These are phyloP conservation scores for Ophiosphaerella korrae DNA, from an alignment of 2,329 filamentous ascomycete species.

Conservation along the genomic window DNA sequence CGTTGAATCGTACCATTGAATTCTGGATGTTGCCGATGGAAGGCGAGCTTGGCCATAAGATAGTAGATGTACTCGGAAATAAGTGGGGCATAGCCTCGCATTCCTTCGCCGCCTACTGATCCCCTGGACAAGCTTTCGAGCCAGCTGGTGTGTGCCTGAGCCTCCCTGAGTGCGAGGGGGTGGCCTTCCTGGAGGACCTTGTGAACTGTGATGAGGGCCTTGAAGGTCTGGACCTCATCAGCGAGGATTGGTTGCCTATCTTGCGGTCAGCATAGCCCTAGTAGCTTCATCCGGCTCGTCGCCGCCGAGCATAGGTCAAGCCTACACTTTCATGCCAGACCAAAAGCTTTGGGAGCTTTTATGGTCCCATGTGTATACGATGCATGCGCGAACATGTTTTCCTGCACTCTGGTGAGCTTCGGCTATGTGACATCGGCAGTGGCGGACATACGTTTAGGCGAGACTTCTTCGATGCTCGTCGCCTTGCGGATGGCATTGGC, in stretches of 20 bases:
- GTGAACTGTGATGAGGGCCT: conserved; percentile 94
- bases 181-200: conserved; percentile 98
- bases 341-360: conserved; percentile 88
- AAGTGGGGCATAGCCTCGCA: conserved; percentile 85
- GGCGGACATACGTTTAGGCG: conserved; percentile 64
- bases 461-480: conserved; percentile 69
- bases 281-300: neutral
- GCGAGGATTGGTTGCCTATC: conserved; percentile 91
- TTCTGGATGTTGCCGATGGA: conserved; percentile 94
- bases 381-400: conserved; percentile 97
- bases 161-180: conserved; percentile 83
- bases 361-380: conserved; percentile 99
- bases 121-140: conserved; percentile 90
- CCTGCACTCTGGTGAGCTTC: conserved; percentile 52
- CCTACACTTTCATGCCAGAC: conserved; percentile 97
- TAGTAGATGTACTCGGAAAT: conserved; percentile 98
- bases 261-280: conserved; percentile 16
- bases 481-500: conserved; percentile 71
- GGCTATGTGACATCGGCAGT: conserved; percentile 5
- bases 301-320: conserved; percentile 8
- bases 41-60: conserved; percentile 90
- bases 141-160: conserved; percentile 86
- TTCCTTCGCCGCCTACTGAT: conserved; percentile 74
- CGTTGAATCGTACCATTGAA: conserved; percentile 74
- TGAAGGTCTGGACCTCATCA: conserved; percentile 98